Conservation (phyloP, 176 grass and related monocot genomes). For the Musa beccarii region DNA sequence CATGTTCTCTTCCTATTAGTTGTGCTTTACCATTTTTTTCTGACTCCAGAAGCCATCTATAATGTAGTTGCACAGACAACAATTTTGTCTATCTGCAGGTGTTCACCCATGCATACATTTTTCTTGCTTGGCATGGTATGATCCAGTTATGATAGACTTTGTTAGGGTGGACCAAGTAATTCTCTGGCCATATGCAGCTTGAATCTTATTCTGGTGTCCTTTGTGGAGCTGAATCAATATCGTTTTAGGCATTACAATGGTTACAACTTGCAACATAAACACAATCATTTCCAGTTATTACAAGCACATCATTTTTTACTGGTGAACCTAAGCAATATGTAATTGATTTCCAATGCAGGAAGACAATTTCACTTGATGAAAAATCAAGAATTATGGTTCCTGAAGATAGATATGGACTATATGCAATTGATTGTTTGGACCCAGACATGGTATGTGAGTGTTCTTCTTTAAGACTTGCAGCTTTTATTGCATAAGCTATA, state of each 20-base stretch:
- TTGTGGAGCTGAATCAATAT: too few relatives aligned
- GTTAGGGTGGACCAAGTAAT: too few relatives aligned
- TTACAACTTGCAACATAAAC: background rate
- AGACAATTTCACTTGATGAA: slow-evolving; percentile 76
- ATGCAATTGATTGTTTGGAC: slow-evolving; percentile 86
- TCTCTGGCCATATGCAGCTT: too few relatives aligned
- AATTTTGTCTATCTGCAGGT: too few relatives aligned
- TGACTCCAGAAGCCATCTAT: too few relatives aligned
- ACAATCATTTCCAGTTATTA: too few relatives aligned
- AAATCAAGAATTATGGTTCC: slow-evolving; percentile 63
- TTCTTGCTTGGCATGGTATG: too few relatives aligned
- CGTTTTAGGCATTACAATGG: background rate
- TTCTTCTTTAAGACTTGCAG: slow-evolving; percentile 10
- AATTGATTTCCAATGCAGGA: slow-evolving; percentile 23
- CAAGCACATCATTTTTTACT: background rate
- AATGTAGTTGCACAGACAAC: too few relatives aligned
- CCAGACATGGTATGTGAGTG: slow-evolving; percentile 61
- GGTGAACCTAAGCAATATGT: background rate
- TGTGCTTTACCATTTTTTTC: too few relatives aligned
- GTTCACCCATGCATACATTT: too few relatives aligned
- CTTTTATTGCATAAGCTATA: background rate
- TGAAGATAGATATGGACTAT: slow-evolving; percentile 79
- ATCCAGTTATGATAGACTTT: too few relatives aligned
- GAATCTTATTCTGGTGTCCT: background rate
- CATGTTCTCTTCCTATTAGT: too few relatives aligned